phyloP scores from a whole-genome alignment of 2,329 filamentous ascomycete species.

The Didymella glomerata region DNA sequence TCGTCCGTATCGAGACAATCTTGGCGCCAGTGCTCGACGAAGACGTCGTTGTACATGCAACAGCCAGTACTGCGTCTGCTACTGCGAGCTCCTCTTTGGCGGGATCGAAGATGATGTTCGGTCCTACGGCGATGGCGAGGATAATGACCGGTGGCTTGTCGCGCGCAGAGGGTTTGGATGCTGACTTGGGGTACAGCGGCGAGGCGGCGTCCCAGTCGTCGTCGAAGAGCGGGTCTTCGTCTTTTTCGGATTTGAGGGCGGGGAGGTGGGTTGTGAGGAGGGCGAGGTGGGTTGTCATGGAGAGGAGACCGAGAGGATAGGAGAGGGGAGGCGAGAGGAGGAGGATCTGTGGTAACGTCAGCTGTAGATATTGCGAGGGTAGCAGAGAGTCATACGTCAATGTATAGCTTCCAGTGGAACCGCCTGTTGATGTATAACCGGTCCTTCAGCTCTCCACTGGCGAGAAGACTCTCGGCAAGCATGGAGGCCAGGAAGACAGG shows the following conservation, averaged over 20 bases:
- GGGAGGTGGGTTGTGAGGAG: conserved; percentile 88
- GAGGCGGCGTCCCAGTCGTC: conserved; percentile 93
- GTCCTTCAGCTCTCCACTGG: conserved; percentile 70
- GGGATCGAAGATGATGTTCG: conserved; percentile 94
- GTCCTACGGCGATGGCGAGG: conserved; percentile 83
- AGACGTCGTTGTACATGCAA: conserved; percentile 69
- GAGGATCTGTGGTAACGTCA: conserved; percentile 67
- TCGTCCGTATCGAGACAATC: conserved; percentile 57
- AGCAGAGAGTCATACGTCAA: conserved; percentile 62
- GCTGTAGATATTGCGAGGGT: not conserved
- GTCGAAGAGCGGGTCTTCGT: conserved; percentile 97
- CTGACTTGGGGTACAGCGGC: conserved; percentile 72
- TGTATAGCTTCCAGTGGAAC: conserved; percentile 96
- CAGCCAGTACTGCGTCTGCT: conserved; percentile 85
- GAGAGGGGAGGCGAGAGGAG: conserved; percentile 92
- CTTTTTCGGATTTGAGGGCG: conserved; percentile 82
- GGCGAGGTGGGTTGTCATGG: conserved; percentile 90
- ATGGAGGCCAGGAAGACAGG: conserved; percentile 89
- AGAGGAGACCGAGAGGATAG: conserved; percentile 91
- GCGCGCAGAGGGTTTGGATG: conserved; percentile 14
- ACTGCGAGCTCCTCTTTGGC: conserved; percentile 90
- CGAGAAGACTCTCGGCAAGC: conserved; percentile 85
- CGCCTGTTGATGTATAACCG: conserved; percentile 85
- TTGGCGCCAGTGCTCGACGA: conserved; percentile 38
- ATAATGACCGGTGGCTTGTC: conserved; percentile 84